Base-by-base conservation (phyloP, 345 rosid genomes). In the Garcia nutans region DNA sequence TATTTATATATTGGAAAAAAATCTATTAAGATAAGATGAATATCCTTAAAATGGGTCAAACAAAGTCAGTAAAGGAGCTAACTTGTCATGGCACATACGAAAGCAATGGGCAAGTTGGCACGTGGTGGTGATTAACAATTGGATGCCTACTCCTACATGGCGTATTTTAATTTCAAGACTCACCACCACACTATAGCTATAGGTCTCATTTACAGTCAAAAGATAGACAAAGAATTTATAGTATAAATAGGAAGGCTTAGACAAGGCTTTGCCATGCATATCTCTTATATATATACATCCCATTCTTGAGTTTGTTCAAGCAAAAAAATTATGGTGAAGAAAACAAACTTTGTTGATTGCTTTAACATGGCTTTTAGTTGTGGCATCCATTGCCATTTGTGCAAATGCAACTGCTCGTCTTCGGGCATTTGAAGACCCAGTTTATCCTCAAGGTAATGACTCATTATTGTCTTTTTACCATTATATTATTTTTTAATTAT, bases 381-480 rank as follows among this genome's bases (percentile, higher is more conserved):
- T 76, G 58, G 78, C 76, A 17, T 79, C 74, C 70, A 13, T 77
- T 50, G 33, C 73, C 66, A 63, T 82, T 2, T 55, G 71, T 26
- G 67, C 81, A 71, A 74, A 74, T 72, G 80, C 87, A 31, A 76
- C 78, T 1, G 74, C 77, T 76, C 78, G 75, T 4, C 57, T 56
- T 63, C 37, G 28, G 24, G 3, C 75, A 62, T 52, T 57, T 63
- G 77, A 85, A 64, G 66, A 64, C 24, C 22, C 45, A 44, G 79
- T 60, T 19, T 59, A 71, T 56, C 87, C 84, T 17, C 81, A 79
- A 68, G 84, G 76, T 76, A 70, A 47, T 45, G 12, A 54, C 3
- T 20, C 57, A 22, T 70, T 47, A 28, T 59, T 2, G 41, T 33
- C 41, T 33, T 33, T 2, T 33, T 33, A 33, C 5, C 41, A 33